These are phyloP conservation scores for Chaetomiaceae sp. DNA, from an alignment of 2,329 filamentous ascomycete genomes.

Conservation along the genomic window DNA sequence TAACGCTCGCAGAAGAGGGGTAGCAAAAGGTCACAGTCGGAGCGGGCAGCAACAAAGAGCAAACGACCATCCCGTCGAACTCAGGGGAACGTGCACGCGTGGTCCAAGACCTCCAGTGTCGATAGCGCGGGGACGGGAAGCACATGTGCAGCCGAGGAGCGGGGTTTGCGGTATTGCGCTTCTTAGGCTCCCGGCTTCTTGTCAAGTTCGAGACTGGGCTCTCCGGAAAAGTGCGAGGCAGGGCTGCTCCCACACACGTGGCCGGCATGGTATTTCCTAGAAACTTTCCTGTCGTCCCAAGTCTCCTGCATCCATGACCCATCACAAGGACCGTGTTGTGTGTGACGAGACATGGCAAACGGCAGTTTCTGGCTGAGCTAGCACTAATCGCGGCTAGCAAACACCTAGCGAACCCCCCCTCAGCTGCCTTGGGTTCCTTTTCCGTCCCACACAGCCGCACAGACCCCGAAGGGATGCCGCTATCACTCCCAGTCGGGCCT, in stretches of 20 bases:
- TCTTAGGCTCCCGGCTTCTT: background rate
- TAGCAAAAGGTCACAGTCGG: too few species aligned
- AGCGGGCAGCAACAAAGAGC: too few species aligned
- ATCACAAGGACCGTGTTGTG: background rate
- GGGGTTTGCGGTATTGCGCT: background rate
- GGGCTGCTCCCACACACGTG: background rate
- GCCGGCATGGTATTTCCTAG: background rate
- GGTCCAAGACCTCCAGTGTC: background rate
- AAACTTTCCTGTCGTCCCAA: background rate
- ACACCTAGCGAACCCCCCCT: too few species aligned
- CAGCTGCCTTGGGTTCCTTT: background rate
- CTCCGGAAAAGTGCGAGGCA: too few species aligned
- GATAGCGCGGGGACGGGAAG: background rate
- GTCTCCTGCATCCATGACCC: background rate
- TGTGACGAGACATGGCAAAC: too few species aligned
- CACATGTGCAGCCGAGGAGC: background rate
- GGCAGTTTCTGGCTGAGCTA: too few species aligned
- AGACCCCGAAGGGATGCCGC: background rate
- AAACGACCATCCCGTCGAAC: too few species aligned
- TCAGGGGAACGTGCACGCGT: background rate
- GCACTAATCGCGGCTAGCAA: too few species aligned
- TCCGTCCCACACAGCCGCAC: background rate
- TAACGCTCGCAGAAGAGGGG: background rate
- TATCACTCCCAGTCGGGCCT: background rate
- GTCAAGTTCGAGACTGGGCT: background rate